Conservation (phyloP, 306 rosid species). For the Aeschynomene evenia region DNA sequence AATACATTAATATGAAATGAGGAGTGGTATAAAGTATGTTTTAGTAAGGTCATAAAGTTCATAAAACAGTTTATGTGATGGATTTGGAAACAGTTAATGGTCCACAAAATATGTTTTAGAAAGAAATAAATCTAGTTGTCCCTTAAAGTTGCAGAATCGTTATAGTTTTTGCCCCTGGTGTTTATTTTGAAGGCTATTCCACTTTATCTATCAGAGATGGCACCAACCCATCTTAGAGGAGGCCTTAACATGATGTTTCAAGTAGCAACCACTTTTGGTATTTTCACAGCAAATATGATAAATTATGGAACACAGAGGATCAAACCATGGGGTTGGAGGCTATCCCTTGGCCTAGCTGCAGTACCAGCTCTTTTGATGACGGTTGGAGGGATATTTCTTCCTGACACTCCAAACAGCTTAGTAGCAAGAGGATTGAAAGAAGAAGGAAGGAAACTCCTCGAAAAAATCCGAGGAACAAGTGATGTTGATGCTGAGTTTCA, state of each 20-base stretch:
- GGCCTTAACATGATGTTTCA: slow-evolving; percentile 95
- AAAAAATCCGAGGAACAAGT: slow-evolving; percentile 67
- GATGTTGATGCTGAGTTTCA: slow-evolving; percentile 79
- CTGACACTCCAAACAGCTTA: slow-evolving; percentile 93
- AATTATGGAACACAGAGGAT: slow-evolving; percentile 82
- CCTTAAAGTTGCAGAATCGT: slow-evolving; percentile 23
- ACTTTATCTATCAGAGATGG: slow-evolving; percentile 90
- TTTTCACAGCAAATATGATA: slow-evolving; percentile 87
- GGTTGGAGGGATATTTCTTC: slow-evolving; percentile 73
- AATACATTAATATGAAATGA: too few species aligned
- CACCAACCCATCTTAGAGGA: slow-evolving; percentile 91
- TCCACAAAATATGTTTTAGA: not conserved
- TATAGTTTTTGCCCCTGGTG: slow-evolving; percentile 23
- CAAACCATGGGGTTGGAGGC: slow-evolving; percentile 89
- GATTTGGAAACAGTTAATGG: slow-evolving; percentile 17
- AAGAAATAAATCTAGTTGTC: slow-evolving; percentile 17
- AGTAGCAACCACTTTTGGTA: slow-evolving; percentile 83
- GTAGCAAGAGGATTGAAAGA: slow-evolving; percentile 64
- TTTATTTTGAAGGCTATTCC: slow-evolving; percentile 78
- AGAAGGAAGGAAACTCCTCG: slow-evolving; percentile 59
- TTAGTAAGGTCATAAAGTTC: not conserved
- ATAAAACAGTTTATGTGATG: slow-evolving; percentile 26
- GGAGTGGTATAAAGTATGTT: too few species aligned
- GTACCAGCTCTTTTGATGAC: slow-evolving; percentile 74
- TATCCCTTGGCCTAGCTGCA: slow-evolving; percentile 83